Evolutionary conservation across 257 asterid species (phyloP).

Genomic region (Salvia hispanica): DNA sequence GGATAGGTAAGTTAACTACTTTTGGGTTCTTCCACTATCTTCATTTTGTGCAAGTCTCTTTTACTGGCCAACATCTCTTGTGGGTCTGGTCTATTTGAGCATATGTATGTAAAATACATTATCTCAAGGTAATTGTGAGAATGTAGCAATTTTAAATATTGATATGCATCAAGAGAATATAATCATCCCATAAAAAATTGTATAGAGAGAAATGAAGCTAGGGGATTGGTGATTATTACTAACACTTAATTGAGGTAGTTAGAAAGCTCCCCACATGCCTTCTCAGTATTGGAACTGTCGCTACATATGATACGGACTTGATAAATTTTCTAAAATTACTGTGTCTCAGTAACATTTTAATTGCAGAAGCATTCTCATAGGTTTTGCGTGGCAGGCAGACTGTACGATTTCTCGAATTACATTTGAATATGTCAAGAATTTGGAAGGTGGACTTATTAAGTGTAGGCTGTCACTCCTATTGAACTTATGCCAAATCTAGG

Average conservation of each 20-base stretch:
- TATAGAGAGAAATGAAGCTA: conserved; percentile 22
- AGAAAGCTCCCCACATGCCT: neutral
- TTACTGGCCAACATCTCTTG: neutral
- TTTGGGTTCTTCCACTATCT: conserved; percentile 10
- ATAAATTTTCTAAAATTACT: neutral
- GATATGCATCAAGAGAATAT: neutral
- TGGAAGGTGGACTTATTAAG: conserved; percentile 8
- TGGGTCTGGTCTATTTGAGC: neutral
- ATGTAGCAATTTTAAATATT: conserved; percentile 2
- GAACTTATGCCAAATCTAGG: too few relatives aligned
- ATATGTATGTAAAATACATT: too few relatives aligned
- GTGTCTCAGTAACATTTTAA: neutral
- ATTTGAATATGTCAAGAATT: conserved; percentile 13
- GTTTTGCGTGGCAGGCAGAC: conserved; percentile 9
- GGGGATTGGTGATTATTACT: conserved; percentile 4
- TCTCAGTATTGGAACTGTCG: neutral
- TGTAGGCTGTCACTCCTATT: neutral
- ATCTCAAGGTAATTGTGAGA: neutral
- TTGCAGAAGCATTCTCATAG: neutral
- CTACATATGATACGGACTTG: neutral
- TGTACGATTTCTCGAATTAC: conserved; percentile 3
- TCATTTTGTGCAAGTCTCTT: conserved; percentile 18
- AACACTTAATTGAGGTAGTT: neutral
- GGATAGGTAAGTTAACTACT: conserved; percentile 72
- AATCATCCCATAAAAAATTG: neutral